Evolutionary conservation across 352 stramenopile species (phyloP).

Genomic region (Hyaloperonospora brassicae): DNA sequence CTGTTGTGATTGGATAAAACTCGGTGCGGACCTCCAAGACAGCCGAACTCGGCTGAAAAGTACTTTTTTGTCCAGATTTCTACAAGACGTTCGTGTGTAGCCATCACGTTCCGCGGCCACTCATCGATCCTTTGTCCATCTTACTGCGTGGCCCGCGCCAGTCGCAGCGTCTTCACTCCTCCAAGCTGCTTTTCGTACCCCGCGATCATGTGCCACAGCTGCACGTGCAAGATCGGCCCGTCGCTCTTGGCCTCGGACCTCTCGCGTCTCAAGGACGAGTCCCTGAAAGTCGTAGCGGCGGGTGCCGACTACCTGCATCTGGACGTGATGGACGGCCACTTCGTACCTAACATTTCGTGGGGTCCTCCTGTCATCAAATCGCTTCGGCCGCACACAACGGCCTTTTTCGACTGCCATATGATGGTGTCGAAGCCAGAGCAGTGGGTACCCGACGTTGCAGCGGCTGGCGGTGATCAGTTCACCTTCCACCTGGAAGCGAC

Average conservation of each 20-base stretch:
- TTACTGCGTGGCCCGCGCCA: conserved; percentile 5
- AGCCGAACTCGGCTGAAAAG: too few species aligned
- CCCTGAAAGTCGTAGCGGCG: conserved; percentile 80
- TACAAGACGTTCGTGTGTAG: too few species aligned
- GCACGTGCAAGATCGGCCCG: conserved; percentile 85
- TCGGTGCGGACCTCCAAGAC: too few species aligned
- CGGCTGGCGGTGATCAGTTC: conserved; percentile 91
- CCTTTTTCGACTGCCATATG: conserved; percentile 97
- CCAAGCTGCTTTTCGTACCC: conserved; percentile 1
- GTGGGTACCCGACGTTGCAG: conserved; percentile 93
- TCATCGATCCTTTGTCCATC: background rate
- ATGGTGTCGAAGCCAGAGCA: conserved; percentile 95
- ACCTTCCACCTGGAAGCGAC: conserved; percentile 95
- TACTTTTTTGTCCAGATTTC: too few species aligned
- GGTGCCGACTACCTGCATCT: conserved; percentile 95
- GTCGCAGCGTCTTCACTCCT: conserved; percentile 1
- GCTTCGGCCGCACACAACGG: conserved; percentile 76
- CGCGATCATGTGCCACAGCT: conserved; percentile 68
- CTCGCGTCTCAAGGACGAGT: conserved; percentile 88
- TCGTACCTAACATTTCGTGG: conserved; percentile 96
- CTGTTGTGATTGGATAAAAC: too few species aligned
- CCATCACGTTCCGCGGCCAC: too few species aligned
- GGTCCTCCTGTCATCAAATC: conserved; percentile 93
- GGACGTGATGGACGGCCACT: conserved; percentile 98
- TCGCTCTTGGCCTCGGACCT: conserved; percentile 93